Base-by-base conservation (phyloP, 2,329 filamentous ascomycete species). In the Apiospora kogelbergensis region DNA sequence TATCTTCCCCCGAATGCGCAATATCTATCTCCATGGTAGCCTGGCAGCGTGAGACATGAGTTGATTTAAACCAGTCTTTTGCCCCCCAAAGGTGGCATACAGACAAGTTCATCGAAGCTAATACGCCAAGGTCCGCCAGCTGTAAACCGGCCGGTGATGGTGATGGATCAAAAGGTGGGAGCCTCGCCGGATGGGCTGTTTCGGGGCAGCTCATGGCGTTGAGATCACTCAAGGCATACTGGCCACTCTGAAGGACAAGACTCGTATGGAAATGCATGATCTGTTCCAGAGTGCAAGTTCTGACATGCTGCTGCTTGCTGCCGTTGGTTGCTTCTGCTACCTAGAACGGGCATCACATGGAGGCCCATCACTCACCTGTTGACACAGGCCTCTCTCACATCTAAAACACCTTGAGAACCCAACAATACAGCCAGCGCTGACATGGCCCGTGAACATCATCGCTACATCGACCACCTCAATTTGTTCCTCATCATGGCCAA, bases 321-420 rank as follows among this genome's bases (percentile, higher is more conserved):
- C 3, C 6, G 0, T 0, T 20, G 30, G 30, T 60, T 3, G 22
- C 85, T 67, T 85, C 82, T 72, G 82, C 82, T 1, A 78, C 80
- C 0, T 83, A 85, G 72, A 85, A 85, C 68, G 83, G 84, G 0
- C 85, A 81, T 73, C 84, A 85, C 68, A 82, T 85, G 66, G 80
- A 81, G 13, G 82, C 84, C 69, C 82, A 85, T 70, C 81, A 83
- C 2, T 72, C 85, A 42, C 79, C 79, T 6, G 81, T 83, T 1
- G 84, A 84, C 4, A 85, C 85, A 71, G 77, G 80, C 22, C 84
- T 82, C 57, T 81, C 80, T 0, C 84, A 79, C 68, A 82, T 85
- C 63, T 81, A 83, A 63, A 84, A 85, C 70, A 83, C 85, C 73
- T 2, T 74, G 72, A 65, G 74, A 78, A 70, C 69, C 76, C 41